Conservation (phyloP, 2,329 filamentous ascomycete species). For the Penicillium oxalicum region DNA sequence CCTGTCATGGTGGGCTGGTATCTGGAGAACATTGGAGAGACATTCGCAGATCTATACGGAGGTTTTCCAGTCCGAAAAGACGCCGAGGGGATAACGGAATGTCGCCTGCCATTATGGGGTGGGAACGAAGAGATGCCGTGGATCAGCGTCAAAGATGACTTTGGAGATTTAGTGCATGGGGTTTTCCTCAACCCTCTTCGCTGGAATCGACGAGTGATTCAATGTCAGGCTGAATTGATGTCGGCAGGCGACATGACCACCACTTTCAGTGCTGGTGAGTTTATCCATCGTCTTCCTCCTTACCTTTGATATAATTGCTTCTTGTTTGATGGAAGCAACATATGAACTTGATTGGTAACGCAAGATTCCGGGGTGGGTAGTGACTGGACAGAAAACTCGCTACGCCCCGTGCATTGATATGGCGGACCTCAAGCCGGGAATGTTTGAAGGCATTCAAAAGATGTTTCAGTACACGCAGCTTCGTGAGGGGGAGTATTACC, state of each 20-base stretch:
- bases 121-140: constrained; percentile 37
- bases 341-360: background rate
- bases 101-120: constrained; percentile 34
- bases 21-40: background rate
- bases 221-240: background rate
- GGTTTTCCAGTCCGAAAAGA: background rate
- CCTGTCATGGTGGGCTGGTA: background rate
- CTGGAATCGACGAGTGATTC: constrained; percentile 21
- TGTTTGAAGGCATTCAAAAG: background rate
- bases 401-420: background rate
- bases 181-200: constrained; percentile 38
- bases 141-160: constrained; percentile 39
- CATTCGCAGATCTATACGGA: background rate
- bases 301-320: too few species aligned
- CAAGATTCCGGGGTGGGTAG: background rate
- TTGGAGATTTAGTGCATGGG: constrained; percentile 44
- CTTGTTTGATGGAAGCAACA: background rate
- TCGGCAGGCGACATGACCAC: background rate
- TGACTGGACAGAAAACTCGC: background rate
- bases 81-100: background rate
- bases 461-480: background rate
- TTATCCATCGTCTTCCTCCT: background rate
- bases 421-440: too few species aligned
- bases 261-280: background rate
- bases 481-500: background rate